A percentile compares a stretch with the other conserved stretches of the same genome.
Conservation (phyloP, 345 rosid species). For the Excoecaria agallocha region DNA sequence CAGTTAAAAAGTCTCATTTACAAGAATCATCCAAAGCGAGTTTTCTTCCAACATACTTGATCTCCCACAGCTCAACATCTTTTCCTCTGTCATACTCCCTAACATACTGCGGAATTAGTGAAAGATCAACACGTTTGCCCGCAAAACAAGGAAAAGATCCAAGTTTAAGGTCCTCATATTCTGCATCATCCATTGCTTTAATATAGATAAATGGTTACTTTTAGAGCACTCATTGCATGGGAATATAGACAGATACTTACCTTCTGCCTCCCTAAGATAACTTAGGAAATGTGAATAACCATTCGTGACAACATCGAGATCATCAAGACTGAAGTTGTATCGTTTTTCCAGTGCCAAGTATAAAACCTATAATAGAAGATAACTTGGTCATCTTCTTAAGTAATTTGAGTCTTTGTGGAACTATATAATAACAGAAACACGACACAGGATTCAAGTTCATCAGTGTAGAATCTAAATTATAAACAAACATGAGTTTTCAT, state of each 20-base stretch:
- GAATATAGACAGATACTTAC: conserved; percentile 24
- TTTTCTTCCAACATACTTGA: conserved; percentile 29
- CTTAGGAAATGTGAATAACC: conserved; percentile 72
- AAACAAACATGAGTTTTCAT: too few relatives aligned
- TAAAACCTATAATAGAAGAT: conserved; percentile 43
- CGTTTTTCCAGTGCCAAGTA: conserved; percentile 89
- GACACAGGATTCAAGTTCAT: background rate
- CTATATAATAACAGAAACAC: background rate
- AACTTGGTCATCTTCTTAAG: background rate
- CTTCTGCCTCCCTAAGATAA: conserved; percentile 45
- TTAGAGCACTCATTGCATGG: background rate
- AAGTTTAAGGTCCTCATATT: conserved; percentile 12
- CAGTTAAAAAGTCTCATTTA: background rate
- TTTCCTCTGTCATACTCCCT: conserved; percentile 60
- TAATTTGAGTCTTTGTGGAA: background rate
- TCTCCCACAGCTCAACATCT: conserved; percentile 85
- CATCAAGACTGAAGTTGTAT: conserved; percentile 79
- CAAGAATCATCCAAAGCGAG: background rate
- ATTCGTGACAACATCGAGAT: conserved; percentile 69
- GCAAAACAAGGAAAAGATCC: conserved; percentile 36
- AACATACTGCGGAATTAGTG: conserved; percentile 55
- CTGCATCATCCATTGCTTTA: conserved; percentile 31
- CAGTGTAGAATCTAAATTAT: background rate
- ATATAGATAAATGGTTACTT: conserved; percentile 1
- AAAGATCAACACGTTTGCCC: conserved; percentile 53